Conservation (phyloP, 2,329 filamentous ascomycete species). For the Trematosphaeria pertusa region DNA sequence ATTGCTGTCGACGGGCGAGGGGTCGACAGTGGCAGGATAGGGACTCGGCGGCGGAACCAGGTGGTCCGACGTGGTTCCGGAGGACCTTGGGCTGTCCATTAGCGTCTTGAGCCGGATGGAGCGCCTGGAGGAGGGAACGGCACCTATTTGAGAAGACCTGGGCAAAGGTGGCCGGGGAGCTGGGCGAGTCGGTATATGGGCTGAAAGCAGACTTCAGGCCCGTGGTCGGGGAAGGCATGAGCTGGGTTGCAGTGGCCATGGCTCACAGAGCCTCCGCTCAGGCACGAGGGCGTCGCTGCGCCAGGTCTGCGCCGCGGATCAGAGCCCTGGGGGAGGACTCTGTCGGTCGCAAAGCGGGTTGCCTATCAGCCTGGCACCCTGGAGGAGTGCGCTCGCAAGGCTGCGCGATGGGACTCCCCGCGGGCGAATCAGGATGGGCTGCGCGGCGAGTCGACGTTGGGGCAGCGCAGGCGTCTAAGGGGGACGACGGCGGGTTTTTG, state of each 20-base stretch:
- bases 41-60: conserved; percentile 57
- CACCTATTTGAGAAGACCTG: conserved; percentile 52
- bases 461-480: conserved; percentile 17
- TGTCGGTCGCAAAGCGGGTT: conserved; percentile 16
- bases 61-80: conserved; percentile 54
- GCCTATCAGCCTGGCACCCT: conserved; percentile 13
- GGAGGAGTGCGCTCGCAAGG: conserved; percentile 23
- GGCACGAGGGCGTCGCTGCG: conserved; percentile 25
- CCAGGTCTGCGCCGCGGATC: conserved; percentile 32
- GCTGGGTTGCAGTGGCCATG: conserved; percentile 51
- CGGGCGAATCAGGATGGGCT: conserved; percentile 28
- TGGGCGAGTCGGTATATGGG: conserved; percentile 60
- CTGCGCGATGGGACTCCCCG: conserved; percentile 16
- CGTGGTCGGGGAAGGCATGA: conserved; percentile 54
- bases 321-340: conserved; percentile 14
- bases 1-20: conserved; percentile 84
- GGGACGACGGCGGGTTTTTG: conserved; percentile 9
- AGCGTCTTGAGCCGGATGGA: conserved; percentile 52
- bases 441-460: conserved; percentile 30
- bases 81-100: conserved; percentile 50
- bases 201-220: conserved; percentile 55
- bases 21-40: conserved; percentile 72
- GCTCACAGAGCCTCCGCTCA: conserved; percentile 26
- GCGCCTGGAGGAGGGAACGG: conserved; percentile 57
- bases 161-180: conserved; percentile 55